Base-by-base conservation (phyloP, 2,329 filamentous ascomycete species). In the Colletotrichum trifolii region DNA sequence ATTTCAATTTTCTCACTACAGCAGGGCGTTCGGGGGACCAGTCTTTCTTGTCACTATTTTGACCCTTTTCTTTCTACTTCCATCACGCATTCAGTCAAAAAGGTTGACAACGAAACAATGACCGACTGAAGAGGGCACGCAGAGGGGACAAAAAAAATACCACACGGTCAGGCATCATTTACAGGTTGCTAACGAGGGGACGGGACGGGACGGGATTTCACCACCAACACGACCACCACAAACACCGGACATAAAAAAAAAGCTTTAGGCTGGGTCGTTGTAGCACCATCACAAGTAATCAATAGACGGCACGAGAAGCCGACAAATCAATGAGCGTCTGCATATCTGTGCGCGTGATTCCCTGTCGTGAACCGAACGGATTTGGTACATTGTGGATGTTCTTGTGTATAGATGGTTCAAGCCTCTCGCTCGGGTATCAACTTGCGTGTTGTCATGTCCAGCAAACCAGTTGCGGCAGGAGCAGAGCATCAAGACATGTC, bases 401-500 rank as follows among this genome's bases (percentile, higher is more conserved):
- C 4, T 25, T 25, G 25, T 25, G 25, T 25, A 25, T 25, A 5
- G 25, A 25, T 25, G 25, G 25, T 25, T 25, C 25, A 25, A 25
- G 25, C 25, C 25, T 4, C 25, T 25, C 25, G 25, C 25, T 25
- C 25, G 25, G 25, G 3, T 5, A 25, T 25, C 1, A 25, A 25
- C 25, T 5, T 25, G 25, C 5, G 25, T 25, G 25, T 25, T 25
- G 25, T 25, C 4, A 5, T 25, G 4, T 25, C 25, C 25, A 25
- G 25, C 25, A 25, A 25, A 25, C 25, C 25, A 25, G 25, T 25
- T 25, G 25, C 25, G 25, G 25, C 25, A 25, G 25, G 25, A 25
- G 25, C 25, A 25, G 25, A 25, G 4, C 46, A 6, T 52, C 63
- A 68, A 36, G 66, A 67, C 67, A 77, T 62, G 33, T 73, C 76